Evolutionary conservation across 2,329 filamentous ascomycete species (phyloP).

Genomic region (Fusarium chaquense): DNA sequence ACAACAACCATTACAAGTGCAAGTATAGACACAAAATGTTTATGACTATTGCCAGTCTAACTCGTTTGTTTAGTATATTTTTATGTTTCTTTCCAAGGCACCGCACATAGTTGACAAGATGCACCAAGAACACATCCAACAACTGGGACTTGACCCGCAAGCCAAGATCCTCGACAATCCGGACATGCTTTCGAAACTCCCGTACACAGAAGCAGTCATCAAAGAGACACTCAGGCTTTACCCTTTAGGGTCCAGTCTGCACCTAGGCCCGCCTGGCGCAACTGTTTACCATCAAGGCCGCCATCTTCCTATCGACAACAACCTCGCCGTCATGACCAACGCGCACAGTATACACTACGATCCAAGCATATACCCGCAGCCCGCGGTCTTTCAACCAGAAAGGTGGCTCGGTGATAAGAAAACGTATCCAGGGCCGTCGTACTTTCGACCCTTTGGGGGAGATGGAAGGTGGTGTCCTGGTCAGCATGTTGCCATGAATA

Average conservation of each 20-base stretch:
- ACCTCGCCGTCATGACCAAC: constrained; percentile 1
- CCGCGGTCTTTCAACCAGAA: constrained; percentile 12
- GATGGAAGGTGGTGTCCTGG: constrained; percentile 55
- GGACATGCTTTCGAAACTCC: constrained; percentile 4
- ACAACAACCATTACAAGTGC: constrained; percentile 20
- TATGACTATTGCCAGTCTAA: not conserved
- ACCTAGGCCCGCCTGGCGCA: not conserved
- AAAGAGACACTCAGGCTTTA: constrained; percentile 25
- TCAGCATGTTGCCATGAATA: constrained; percentile 52
- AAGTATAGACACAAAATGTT: not conserved
- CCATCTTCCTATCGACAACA: constrained; percentile 14
- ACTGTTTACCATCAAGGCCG: constrained; percentile 6
- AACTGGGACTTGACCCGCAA: not conserved
- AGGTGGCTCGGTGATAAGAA: constrained; percentile 24
- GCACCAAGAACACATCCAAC: constrained; percentile 15
- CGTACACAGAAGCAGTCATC: constrained; percentile 27
- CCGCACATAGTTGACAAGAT: constrained; percentile 11
- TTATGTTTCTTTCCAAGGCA: constrained; percentile 22
- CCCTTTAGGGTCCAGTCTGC: constrained; percentile 14
- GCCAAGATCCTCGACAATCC: constrained; percentile 5
- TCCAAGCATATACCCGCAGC: not conserved
- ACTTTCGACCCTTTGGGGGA: constrained; percentile 52
- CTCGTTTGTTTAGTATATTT: not conserved
- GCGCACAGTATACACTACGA: constrained; percentile 28
- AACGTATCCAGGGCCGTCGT: not conserved